phyloP scores from a whole-genome alignment of 495 filamentous ascomycete species.

The Bacidia gigantensis region DNA sequence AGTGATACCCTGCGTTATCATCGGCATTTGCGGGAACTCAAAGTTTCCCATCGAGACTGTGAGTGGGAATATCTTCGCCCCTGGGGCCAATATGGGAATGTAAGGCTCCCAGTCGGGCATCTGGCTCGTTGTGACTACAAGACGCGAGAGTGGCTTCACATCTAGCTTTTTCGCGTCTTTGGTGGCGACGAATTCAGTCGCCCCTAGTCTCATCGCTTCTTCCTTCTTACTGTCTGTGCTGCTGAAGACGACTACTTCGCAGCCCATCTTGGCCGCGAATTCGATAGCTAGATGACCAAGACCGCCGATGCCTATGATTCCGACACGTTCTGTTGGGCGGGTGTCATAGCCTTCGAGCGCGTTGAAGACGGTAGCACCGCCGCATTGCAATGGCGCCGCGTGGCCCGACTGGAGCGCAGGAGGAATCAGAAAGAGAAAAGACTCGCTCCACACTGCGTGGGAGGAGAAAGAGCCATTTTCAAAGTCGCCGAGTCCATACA shows the following conservation, averaged over 20 bases:
- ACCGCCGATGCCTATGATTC: conserved; percentile 49
- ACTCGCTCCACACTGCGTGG: conserved; percentile 40
- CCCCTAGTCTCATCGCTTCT: conserved; percentile 41
- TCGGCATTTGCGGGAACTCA: conserved; percentile 37
- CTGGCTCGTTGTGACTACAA: conserved; percentile 36
- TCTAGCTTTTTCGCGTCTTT: conserved; percentile 29
- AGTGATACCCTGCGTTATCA: conserved; percentile 33
- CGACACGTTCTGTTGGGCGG: conserved; percentile 38
- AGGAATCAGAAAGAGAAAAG: conserved; percentile 41
- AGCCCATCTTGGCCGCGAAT: conserved; percentile 49
- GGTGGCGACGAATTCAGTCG: conserved; percentile 33
- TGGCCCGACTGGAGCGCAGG: conserved; percentile 32
- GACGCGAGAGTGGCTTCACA: conserved; percentile 25
- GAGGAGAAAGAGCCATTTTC: conserved; percentile 43
- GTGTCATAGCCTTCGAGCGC: conserved; percentile 31
- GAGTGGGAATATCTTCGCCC: conserved; percentile 39
- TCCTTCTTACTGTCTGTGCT: conserved; percentile 42
- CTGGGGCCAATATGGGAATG: conserved; percentile 28
- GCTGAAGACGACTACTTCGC: conserved; percentile 47
- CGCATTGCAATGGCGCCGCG: conserved; percentile 43
- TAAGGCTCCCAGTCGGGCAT: conserved; percentile 31
- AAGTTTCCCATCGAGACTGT: conserved; percentile 35
- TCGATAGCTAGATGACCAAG: conserved; percentile 52
- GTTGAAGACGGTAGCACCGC: conserved; percentile 40
- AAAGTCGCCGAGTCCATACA: conserved; percentile 36